A percentile compares a stretch with the other conserved stretches of the same genome.
These are phyloP conservation scores for Rhizodiscina lignyota DNA, from an alignment of 495 filamentous ascomycete genomes.

Conservation along the genomic window DNA sequence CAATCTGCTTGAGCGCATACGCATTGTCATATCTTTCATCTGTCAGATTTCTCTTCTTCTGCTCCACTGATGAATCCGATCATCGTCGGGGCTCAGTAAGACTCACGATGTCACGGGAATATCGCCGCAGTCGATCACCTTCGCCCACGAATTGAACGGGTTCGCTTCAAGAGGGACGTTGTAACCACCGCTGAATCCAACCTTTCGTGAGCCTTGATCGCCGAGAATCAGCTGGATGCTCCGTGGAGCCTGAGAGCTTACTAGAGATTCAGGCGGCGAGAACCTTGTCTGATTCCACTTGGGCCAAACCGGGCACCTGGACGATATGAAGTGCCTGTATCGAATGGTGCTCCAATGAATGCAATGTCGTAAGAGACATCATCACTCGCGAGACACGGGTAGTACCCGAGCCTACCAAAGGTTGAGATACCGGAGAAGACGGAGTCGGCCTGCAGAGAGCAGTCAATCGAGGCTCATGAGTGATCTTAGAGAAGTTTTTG, in stretches of 20 bases:
- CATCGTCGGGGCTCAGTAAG: too few species aligned
- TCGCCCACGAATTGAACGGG: constrained; percentile 26
- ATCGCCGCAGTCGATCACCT: constrained; percentile 25
- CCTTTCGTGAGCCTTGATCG: constrained; percentile 33
- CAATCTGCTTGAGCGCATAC: constrained; percentile 25
- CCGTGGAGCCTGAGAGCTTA: constrained; percentile 22
- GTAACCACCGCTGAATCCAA: constrained; percentile 42
- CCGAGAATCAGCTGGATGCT: constrained; percentile 8
- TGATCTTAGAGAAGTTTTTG: neutral
- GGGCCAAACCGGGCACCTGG: constrained; percentile 77
- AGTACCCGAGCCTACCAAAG: constrained; percentile 64
- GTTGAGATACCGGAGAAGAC: constrained; percentile 31
- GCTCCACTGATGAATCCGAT: too few species aligned
- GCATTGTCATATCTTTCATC: constrained; percentile 26
- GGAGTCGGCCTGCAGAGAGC: constrained; percentile 40
- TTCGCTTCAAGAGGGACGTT: constrained; percentile 34
- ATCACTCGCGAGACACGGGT: constrained; percentile 57
- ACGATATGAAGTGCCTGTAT: constrained; percentile 56
- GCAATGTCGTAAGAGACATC: constrained; percentile 25
- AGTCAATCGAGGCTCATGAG: constrained; percentile 2
- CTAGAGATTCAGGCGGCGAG: constrained; percentile 52
- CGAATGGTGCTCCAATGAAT: constrained; percentile 39
- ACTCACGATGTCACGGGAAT: constrained; percentile 31
- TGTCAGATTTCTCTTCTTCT: neutral
- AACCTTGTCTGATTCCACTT: constrained; percentile 65